Base-by-base conservation (phyloP, 1,284 basidiomycete species). In the Ceratobasidium sp. region DNA sequence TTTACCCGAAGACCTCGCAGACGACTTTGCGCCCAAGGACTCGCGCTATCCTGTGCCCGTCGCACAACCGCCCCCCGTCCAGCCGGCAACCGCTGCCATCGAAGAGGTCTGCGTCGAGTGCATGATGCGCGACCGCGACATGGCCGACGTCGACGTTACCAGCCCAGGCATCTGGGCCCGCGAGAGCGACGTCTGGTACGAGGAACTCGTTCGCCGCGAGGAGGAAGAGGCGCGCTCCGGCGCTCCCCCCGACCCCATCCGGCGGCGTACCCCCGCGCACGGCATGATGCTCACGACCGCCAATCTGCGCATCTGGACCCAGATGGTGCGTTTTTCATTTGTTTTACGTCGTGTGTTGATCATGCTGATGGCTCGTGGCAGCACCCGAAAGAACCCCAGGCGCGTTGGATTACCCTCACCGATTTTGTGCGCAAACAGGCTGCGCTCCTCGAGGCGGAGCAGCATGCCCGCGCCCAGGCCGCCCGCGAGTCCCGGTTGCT, bases 81-180 rank as follows among this genome's bases (percentile, higher is more conserved):
- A 62, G 70, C 27, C 90, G 88, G 79, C 62, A 10, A 62, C n/a
- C 38, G 70, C 70, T 23, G 70, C 70, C 23, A 74, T 79, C 23
- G 92, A 93, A 81, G 96, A 98, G 84, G 88, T 99, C 59, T 99
- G 97, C 82, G 88, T 99, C 66, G 97, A 99, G 86, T 99, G 97
- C 84, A 95, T 98, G 82, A 99, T 99, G 97, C 93, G 97, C 59
- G 97, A 99, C 86, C 92, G 97, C 83, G 97, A 99, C 83, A 96
- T 99, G 94, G 96, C 94, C 48, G 97, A 98, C 84, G 95, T 99
- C 38, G 90, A 94, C 83, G 97, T 98, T 30, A 89, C 92, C 1
- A 92, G 93, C 41, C 90, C 92, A 4, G 95, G 96, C 0, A 89
- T 94, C 18, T 99, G 97, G 97, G 96, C 95, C 0, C 89, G 98